Conservation (phyloP, 139 green algal genomes). For the Auxenochlorella protothecoides region DNA sequence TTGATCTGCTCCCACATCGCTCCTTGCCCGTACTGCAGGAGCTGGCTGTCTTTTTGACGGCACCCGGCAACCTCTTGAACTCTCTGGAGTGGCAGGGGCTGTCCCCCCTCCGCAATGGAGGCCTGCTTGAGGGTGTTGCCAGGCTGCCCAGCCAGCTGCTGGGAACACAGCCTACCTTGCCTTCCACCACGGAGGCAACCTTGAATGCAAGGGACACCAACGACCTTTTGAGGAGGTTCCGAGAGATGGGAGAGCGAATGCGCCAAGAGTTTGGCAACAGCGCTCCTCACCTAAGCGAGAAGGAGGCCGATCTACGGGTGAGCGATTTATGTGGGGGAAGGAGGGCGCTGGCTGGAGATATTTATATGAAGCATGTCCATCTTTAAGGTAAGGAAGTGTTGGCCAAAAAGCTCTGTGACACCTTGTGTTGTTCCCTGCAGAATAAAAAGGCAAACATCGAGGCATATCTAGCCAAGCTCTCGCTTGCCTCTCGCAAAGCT, state of each 20-base stretch:
- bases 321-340: background rate
- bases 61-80: constrained; percentile 50
- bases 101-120: constrained; percentile 28
- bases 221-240: constrained; percentile 63
- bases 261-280: constrained; percentile 20
- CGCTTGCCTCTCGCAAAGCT: constrained; percentile 33
- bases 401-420: background rate
- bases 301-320: constrained; percentile 27
- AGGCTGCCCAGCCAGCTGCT: constrained; percentile 65
- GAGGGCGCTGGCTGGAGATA: background rate
- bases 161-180: constrained; percentile 37
- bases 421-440: constrained; percentile 14
- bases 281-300: constrained; percentile 20
- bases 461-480: constrained; percentile 38
- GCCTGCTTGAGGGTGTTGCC: constrained; percentile 61
- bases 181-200: constrained; percentile 49
- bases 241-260: constrained; percentile 45
- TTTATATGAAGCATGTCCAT: background rate
- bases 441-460: constrained; percentile 27
- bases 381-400: background rate
- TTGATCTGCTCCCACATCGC: too few relatives aligned
- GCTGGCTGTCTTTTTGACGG: constrained; percentile 71
- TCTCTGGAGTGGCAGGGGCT: constrained; percentile 48
- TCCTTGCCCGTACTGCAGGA: constrained; percentile 31
- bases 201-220: constrained; percentile 42